These are phyloP conservation scores for Colletotrichum scovillei DNA, from an alignment of 2,329 filamentous ascomycete genomes.

Conservation along the genomic window DNA sequence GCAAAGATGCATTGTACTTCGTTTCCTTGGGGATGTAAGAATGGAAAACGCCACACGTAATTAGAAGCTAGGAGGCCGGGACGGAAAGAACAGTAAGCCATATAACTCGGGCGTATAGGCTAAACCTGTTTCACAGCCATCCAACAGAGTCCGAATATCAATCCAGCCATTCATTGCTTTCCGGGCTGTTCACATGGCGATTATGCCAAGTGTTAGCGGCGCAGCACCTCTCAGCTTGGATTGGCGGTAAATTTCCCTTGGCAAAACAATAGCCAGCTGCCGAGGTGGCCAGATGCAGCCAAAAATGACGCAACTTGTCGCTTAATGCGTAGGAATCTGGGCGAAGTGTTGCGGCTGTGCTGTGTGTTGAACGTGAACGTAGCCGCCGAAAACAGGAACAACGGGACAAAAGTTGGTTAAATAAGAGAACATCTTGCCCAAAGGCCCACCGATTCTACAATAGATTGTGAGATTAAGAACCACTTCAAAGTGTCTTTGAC, in stretches of 20 bases:
- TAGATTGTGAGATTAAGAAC: background rate
- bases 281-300: too few relatives aligned
- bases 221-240: background rate
- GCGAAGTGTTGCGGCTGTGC: background rate
- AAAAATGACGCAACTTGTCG: background rate
- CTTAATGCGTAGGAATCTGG: background rate
- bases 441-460: too few relatives aligned
- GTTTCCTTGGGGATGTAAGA: too few relatives aligned
- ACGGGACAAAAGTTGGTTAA: background rate
- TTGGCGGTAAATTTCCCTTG: conserved; percentile 7
- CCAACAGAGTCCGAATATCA: too few relatives aligned
- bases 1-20: too few relatives aligned
- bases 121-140: background rate
- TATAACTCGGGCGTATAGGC: background rate
- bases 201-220: background rate
- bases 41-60: too few relatives aligned
- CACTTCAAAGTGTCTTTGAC: too few relatives aligned
- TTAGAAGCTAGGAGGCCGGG: too few relatives aligned
- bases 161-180: background rate
- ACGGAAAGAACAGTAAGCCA: background rate
- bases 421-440: background rate
- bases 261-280: background rate
- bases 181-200: background rate
- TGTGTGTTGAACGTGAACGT: background rate
- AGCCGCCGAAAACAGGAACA: background rate